Percentiles rank a stretch among this genome's conserved stretches.
Conservation (phyloP, 768 basidiomycete species). For the Neoboletus magnificus region DNA sequence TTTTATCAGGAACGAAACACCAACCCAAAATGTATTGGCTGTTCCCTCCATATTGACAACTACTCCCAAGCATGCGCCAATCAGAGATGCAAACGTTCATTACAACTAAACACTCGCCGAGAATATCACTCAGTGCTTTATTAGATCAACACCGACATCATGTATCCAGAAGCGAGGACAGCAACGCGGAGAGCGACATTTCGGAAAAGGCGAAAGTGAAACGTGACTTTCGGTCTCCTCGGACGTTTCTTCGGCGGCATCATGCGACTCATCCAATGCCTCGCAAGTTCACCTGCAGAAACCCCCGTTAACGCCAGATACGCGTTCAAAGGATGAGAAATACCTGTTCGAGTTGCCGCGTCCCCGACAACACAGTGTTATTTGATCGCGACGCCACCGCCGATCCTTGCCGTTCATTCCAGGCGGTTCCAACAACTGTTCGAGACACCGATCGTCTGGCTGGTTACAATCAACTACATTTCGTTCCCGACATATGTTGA, state of each 20-base stretch:
- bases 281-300: slow-evolving; percentile 28
- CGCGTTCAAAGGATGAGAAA: slow-evolving; percentile 31
- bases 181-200: slow-evolving; percentile 29
- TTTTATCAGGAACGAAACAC: slow-evolving; percentile 8
- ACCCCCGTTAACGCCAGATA: slow-evolving; percentile 16
- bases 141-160: slow-evolving; percentile 18
- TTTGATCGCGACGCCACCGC: slow-evolving; percentile 81
- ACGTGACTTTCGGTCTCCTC: slow-evolving; percentile 29
- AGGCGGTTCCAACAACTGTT: slow-evolving; percentile 90
- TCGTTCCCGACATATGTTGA: slow-evolving; percentile 88
- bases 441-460: slow-evolving; percentile 60
- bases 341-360: slow-evolving; percentile 35
- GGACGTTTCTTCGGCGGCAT: slow-evolving; percentile 33
- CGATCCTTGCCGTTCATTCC: slow-evolving; percentile 86
- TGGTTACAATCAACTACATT: slow-evolving; percentile 80
- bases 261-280: slow-evolving; percentile 29
- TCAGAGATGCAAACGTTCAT: slow-evolving; percentile 9
- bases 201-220: slow-evolving; percentile 36
- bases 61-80: slow-evolving; percentile 34
- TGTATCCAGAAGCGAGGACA: slow-evolving; percentile 21
- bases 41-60: slow-evolving; percentile 58
- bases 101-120: slow-evolving; percentile 18
- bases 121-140: slow-evolving; percentile 30
- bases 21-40: too few relatives aligned
- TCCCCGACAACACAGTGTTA: slow-evolving; percentile 76